Conservation (phyloP, 2,329 filamentous ascomycete species). For the Exophiala aquamarina region DNA sequence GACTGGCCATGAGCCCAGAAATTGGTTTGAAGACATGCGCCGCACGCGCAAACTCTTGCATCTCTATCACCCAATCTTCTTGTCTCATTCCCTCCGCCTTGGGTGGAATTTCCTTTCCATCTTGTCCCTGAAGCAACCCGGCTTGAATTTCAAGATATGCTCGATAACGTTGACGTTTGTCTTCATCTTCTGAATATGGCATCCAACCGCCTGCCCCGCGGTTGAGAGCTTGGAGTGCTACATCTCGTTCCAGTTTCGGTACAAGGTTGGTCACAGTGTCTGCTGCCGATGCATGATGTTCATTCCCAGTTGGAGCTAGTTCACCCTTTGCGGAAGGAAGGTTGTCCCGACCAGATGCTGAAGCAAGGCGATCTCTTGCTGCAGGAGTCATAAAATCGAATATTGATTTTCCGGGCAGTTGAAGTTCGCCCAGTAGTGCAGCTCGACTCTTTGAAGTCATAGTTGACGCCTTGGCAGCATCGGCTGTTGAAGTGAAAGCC, state of each 20-base stretch:
- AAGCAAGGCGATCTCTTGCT: constrained; percentile 72
- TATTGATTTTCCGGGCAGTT: constrained; percentile 86
- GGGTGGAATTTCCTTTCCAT: constrained; percentile 56
- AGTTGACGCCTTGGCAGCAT: constrained; percentile 70
- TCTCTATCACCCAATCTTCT: constrained; percentile 77
- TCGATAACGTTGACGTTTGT: constrained; percentile 78
- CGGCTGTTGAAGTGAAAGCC: constrained; percentile 44
- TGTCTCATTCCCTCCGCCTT: constrained; percentile 52
- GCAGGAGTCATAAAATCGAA: constrained; percentile 87
- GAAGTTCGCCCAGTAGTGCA: constrained; percentile 74
- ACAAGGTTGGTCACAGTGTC: constrained; percentile 39
- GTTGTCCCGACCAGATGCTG: constrained; percentile 71
- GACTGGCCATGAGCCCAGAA: constrained; percentile 86
- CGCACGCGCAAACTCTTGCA: constrained; percentile 73
- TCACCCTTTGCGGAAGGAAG: constrained; percentile 78
- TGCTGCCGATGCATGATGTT: constrained; percentile 60
- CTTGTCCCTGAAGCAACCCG: constrained; percentile 45
- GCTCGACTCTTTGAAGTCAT: constrained; percentile 77
- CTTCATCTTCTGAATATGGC: constrained; percentile 80
- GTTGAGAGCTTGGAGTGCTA: constrained; percentile 67
- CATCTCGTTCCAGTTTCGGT: constrained; percentile 65
- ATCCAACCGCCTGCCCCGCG: constrained; percentile 67
- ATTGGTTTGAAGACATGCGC: constrained; percentile 86
- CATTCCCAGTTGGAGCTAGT: constrained; percentile 63
- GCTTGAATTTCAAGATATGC: constrained; percentile 77